Conservation (phyloP, 306 rosid genomes). For the Quercus alba region DNA sequence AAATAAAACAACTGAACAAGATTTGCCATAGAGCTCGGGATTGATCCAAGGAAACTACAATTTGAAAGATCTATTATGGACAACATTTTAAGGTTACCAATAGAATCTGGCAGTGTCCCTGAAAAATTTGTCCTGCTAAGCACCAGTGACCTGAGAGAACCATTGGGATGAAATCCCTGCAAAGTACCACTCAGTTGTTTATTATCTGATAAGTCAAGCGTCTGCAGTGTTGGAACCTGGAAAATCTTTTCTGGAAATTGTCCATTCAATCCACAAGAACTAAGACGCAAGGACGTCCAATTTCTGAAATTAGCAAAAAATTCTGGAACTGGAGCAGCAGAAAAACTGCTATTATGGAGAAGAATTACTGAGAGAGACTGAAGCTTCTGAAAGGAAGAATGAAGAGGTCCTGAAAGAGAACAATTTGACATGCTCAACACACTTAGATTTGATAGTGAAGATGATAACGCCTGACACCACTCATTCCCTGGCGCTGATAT, state of each 20-base stretch:
- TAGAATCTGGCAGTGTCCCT: constrained; percentile 21
- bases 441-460: constrained; percentile 7
- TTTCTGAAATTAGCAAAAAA: constrained; percentile 11
- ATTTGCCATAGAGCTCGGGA: constrained; percentile 17
- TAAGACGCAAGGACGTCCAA: constrained; percentile 26
- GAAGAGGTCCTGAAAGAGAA: constrained; percentile 33
- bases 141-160: background rate
- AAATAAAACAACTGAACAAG: constrained; percentile 16
- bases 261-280: background rate
- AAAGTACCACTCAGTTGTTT: constrained; percentile 16
- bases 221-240: constrained; percentile 17
- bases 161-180: constrained; percentile 12
- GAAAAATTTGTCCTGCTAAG: constrained; percentile 10
- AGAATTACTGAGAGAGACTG: constrained; percentile 24
- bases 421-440: constrained; percentile 22
- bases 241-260: constrained; percentile 25
- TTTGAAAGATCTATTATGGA: constrained; percentile 1
- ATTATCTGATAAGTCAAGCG: constrained; percentile 3
- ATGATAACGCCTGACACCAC: constrained; percentile 41
- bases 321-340: constrained; percentile 13
- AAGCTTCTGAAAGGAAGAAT: constrained; percentile 17
- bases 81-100: constrained; percentile 18
- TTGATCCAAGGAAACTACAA: constrained; percentile 22
- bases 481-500: constrained; percentile 32
- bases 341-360: background rate